Conservation (phyloP, 306 rosid species). For the Psophocarpus tetragonolobus region DNA sequence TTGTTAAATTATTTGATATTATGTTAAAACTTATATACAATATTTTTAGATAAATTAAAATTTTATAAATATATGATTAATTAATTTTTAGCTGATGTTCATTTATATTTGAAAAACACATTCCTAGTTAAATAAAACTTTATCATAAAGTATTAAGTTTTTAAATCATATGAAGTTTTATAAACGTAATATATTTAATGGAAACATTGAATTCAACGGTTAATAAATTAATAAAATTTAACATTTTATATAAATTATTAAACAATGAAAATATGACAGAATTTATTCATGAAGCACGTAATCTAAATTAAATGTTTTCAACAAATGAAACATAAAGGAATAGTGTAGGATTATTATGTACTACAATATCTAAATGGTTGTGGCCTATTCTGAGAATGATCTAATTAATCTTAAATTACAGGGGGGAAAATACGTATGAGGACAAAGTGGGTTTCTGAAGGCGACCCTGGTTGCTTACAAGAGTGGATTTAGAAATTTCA, state of each 20-base stretch:
- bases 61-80: background rate
- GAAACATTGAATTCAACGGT: background rate
- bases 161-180: background rate
- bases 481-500: background rate
- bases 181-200: background rate
- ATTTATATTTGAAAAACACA: background rate
- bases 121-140: background rate
- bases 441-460: background rate
- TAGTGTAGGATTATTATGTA: background rate
- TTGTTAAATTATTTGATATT: background rate
- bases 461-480: background rate
- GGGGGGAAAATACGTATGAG: background rate
- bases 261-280: background rate
- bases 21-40: background rate
- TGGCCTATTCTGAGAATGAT: background rate
- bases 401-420: constrained; percentile 14
- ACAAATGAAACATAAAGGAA: background rate
- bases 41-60: background rate
- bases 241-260: background rate
- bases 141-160: background rate
- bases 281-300: background rate
- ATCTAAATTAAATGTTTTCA: background rate
- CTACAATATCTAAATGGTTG: background rate
- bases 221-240: background rate
- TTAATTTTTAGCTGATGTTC: background rate